Base-by-base conservation (phyloP, 345 rosid genomes). In the Eutrema yunnanense region DNA sequence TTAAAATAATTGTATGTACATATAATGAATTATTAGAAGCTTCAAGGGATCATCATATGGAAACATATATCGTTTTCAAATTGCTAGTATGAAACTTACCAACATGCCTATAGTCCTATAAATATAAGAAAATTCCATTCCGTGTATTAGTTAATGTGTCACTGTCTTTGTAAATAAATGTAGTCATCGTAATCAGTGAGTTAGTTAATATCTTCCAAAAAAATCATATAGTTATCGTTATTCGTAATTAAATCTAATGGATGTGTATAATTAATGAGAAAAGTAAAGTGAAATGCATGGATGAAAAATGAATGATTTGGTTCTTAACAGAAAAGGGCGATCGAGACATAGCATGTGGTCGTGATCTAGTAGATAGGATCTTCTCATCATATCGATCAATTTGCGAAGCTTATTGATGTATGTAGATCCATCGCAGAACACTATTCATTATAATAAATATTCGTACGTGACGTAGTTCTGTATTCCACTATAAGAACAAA, bases 331-430 rank as follows among this genome's bases (percentile, higher is more conserved):
- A 66, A 58, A 59, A 44, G 55, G 72, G 27, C 29, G 22, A 19
- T 19, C 22, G 77, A 57, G 78, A 74, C 72, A 74, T 48, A 52
- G 69, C 73, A 67, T 74, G 73, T 74, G 78, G 56, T n/a, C 26
- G 36, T 74, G 69, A 74, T 74, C 68, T 74, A 58, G 68, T 22
- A 42, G 50, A 67, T 41, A 41, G 62, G 61, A 74, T 67, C 55
- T 67, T 66, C 73, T 67, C 55, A 67, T 74, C 67, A 74, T 67
- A 44, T 46, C 19, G 9, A 59, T 48, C 44, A 47, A 48, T 30
- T 50, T 38, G 60, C 67, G 51, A 71, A 49, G 48, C 34, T 50
- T 60, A 59, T 60, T n/a, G 37, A 58, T 58, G 26, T 33, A 69
- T 13, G 36, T 33, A 69, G 47, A 60, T 61, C 59, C n/a, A 40